These are phyloP conservation scores for Pseudogymnoascus sp. DNA, from an alignment of 2,329 filamentous ascomycete species.

Conservation along the genomic window DNA sequence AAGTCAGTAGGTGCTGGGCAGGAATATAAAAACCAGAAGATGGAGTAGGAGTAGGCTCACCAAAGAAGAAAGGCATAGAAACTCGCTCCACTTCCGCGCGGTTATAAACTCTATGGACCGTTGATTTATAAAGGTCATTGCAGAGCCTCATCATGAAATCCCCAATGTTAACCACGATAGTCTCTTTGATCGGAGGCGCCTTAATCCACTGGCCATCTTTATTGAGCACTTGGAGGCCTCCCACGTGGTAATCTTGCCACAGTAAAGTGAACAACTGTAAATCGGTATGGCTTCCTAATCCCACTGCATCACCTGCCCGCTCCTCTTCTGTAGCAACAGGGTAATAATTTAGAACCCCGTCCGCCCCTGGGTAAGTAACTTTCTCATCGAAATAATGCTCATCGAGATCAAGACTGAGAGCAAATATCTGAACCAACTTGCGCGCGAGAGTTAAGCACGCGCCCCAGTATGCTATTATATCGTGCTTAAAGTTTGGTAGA, in stretches of 20 bases:
- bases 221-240: constrained; percentile 37
- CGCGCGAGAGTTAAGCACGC: constrained; percentile 43
- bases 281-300: constrained; percentile 40
- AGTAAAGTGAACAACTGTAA: constrained; percentile 43
- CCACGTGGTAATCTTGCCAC: constrained; percentile 36
- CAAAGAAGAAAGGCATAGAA: constrained; percentile 51
- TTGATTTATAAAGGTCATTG: constrained; percentile 41
- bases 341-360: constrained; percentile 39
- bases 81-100: constrained; percentile 35
- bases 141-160: constrained; percentile 44
- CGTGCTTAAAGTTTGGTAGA: constrained; percentile 40
- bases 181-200: constrained; percentile 37
- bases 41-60: constrained; percentile 21
- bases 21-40: neutral
- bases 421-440: constrained; percentile 43
- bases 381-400: constrained; percentile 49
- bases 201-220: constrained; percentile 37
- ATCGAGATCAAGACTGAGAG: constrained; percentile 44
- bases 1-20: neutral
- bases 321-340: constrained; percentile 31
- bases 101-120: constrained; percentile 42
- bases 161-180: constrained; percentile 44
- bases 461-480: constrained; percentile 40
- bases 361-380: constrained; percentile 41
- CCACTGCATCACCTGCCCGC: constrained; percentile 28